phyloP scores from a whole-genome alignment of 352 stramenopile genomes.

The Elongisporangium anandrum region DNA sequence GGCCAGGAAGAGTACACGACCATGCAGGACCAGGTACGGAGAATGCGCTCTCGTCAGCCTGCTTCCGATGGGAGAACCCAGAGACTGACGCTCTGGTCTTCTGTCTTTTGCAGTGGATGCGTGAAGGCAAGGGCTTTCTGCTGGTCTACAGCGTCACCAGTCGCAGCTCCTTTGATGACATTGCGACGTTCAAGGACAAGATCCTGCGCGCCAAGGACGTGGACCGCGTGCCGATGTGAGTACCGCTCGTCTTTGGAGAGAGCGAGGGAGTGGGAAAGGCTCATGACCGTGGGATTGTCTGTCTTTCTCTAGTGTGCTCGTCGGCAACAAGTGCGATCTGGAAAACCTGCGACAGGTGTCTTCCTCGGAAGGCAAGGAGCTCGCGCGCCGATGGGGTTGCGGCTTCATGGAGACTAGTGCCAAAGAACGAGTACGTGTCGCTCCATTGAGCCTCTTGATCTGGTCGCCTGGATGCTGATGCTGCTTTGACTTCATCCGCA shows the following conservation, averaged over 20 bases:
- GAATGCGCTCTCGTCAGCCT: not conserved
- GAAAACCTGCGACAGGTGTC: constrained; percentile 71
- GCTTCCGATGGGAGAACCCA: no score
- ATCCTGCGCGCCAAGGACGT: constrained; percentile 88
- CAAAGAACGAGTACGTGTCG: constrained; percentile 82
- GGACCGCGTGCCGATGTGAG: constrained; percentile 78
- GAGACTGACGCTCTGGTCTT: not conserved
- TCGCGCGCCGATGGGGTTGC: constrained; percentile 75
- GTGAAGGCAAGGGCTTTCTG: constrained; percentile 88
- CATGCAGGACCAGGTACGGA: constrained; percentile 85
- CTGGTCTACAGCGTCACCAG: constrained; percentile 89
- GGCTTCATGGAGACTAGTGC: constrained; percentile 87
- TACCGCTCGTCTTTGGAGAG: not conserved
- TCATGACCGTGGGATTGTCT: not conserved
- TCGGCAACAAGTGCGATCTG: constrained; percentile 89
- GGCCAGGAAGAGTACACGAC: constrained; percentile 92
- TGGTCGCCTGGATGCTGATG: no score
- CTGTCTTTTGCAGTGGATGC: constrained; percentile 78
- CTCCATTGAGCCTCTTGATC: no score
- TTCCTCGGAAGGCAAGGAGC: constrained; percentile 51
- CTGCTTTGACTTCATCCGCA: constrained; percentile 13
- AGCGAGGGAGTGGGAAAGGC: not conserved
- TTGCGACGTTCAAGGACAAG: constrained; percentile 87
- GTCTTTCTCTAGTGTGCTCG: constrained; percentile 45
- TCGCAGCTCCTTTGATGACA: constrained; percentile 89